These are phyloP conservation scores for Backusella psychrophila DNA, from an alignment of 192 early-diverging fungal genomes.

Conservation along the genomic window DNA sequence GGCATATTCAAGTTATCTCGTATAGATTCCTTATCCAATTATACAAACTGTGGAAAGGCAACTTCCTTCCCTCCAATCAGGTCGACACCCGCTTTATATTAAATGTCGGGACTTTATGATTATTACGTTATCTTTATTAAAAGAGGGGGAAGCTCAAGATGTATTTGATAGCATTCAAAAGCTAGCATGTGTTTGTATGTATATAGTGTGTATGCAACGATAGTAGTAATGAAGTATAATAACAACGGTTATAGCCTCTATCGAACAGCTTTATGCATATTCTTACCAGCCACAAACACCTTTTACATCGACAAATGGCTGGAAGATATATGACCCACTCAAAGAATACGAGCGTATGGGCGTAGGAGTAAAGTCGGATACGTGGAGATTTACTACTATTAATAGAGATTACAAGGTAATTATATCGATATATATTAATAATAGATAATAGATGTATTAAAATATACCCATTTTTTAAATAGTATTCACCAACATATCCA, in stretches of 20 bases:
- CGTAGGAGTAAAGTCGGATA: constrained; percentile 54
- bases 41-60: constrained; percentile 79
- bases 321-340: constrained; percentile 73
- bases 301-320: constrained; percentile 49
- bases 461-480: constrained; percentile 9
- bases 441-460: background rate
- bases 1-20: background rate
- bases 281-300: constrained; percentile 51
- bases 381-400: constrained; percentile 78
- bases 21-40: constrained; percentile 78
- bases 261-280: constrained; percentile 82
- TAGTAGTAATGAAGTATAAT: background rate
- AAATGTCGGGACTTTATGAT: constrained; percentile 82
- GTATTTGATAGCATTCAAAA: constrained; percentile 79
- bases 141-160: constrained; percentile 68
- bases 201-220: background rate
- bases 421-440: background rate
- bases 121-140: constrained; percentile 64
- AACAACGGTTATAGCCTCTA: constrained; percentile 46
- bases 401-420: constrained; percentile 76
- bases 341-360: constrained; percentile 86
- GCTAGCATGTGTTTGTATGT: constrained; percentile 75
- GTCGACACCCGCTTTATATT: constrained; percentile 53
- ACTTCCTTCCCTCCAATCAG: constrained; percentile 42
- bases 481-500: constrained; percentile 93